Percentiles rank a stretch among this genome's conserved stretches.
These are phyloP conservation scores for Saturnispora hagleri DNA, from an alignment of 805 yeast genomes.

Conservation along the genomic window DNA sequence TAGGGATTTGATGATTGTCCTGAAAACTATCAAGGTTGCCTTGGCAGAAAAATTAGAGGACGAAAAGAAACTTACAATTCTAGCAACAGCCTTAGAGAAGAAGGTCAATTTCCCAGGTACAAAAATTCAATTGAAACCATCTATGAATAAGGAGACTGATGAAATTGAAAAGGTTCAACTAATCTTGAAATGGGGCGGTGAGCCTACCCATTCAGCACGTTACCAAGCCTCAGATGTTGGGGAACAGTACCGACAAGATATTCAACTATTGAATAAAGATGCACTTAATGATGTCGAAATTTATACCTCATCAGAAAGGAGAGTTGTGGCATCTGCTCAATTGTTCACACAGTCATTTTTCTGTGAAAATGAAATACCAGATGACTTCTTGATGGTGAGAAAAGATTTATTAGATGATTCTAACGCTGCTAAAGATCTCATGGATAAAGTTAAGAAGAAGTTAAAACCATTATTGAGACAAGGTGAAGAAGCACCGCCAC, in stretches of 20 bases:
- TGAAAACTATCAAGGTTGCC: slow-evolving; percentile 77
- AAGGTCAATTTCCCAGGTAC: slow-evolving; percentile 92
- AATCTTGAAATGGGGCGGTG: slow-evolving; percentile 98
- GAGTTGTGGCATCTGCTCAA: slow-evolving; percentile 90
- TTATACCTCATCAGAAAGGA: slow-evolving; percentile 86
- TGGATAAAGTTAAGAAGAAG: slow-evolving; percentile 97
- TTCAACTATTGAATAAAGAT: slow-evolving; percentile 73
- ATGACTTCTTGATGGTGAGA: slow-evolving; percentile 69
- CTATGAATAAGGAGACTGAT: slow-evolving; percentile 45
- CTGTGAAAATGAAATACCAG: slow-evolving; percentile 62
- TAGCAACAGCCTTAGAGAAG: slow-evolving; percentile 77
- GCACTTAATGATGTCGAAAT: slow-evolving; percentile 80
- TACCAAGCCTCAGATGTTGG: slow-evolving; percentile 94
- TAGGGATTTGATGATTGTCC: slow-evolving; percentile 74
- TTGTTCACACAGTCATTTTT: slow-evolving; percentile 69
- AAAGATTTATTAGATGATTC: slow-evolving; percentile 92
- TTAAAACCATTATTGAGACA: slow-evolving; percentile 88
- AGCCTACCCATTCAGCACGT: slow-evolving; percentile 95
- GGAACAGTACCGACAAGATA: slow-evolving; percentile 89
- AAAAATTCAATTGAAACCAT: slow-evolving; percentile 90
- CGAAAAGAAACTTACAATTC: slow-evolving; percentile 59
- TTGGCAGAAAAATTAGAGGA: slow-evolving; percentile 76
- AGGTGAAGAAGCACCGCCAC: slow-evolving; percentile 95
- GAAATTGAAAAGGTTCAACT: slow-evolving; percentile 92
- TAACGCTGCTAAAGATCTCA: slow-evolving; percentile 94